Evolutionary conservation across 306 rosid genomes (phyloP).

Genomic region (Ormosia semicastrata): DNA sequence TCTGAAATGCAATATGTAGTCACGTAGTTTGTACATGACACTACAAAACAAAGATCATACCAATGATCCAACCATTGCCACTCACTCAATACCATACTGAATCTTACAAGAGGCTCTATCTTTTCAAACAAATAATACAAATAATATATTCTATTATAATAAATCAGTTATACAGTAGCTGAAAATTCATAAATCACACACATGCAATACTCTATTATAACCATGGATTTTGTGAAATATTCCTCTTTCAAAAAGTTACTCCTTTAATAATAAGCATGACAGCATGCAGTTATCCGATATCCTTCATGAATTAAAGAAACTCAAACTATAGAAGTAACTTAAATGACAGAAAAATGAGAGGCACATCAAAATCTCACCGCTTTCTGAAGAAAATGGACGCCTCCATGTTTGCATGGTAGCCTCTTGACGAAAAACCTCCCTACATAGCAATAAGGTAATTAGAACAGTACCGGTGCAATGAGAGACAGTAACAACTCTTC

Average conservation of each 20-base stretch:
- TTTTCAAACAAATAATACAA: neutral
- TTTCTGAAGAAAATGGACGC: conserved; percentile 74
- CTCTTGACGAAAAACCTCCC: conserved; percentile 44
- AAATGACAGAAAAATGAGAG: conserved; percentile 13
- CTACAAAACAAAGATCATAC: conserved; percentile 5
- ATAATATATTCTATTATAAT: neutral
- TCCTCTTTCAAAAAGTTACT: neutral
- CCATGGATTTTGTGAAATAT: neutral
- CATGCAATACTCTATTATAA: neutral
- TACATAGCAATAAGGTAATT: conserved; percentile 32
- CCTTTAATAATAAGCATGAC: conserved; percentile 4
- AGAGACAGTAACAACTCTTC: neutral
- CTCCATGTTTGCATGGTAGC: conserved; percentile 45
- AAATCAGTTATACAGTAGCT: neutral
- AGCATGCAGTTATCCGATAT: neutral
- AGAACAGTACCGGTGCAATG: neutral
- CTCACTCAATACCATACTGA: neutral
- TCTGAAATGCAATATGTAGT: neutral
- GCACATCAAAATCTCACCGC: conserved; percentile 44
- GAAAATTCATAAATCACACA: neutral
- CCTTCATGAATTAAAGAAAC: conserved; percentile 17
- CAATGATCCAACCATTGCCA: neutral
- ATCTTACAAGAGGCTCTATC: neutral
- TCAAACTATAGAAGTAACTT: neutral
- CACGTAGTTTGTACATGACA: neutral